phyloP scores from a whole-genome alignment of 2,329 filamentous ascomycete genomes.

The Oidium heveae region DNA sequence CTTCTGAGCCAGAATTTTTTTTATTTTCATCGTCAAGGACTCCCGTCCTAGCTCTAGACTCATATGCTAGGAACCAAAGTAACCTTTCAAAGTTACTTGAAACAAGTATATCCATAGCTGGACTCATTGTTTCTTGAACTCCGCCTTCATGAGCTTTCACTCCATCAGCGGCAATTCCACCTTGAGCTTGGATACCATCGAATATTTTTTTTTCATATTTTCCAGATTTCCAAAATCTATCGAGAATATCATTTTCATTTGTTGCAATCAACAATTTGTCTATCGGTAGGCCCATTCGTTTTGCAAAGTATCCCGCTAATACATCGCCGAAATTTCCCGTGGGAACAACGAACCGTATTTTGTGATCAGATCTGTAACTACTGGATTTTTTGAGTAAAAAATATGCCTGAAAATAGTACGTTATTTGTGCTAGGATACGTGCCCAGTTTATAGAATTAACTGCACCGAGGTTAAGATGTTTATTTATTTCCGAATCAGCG shows the following conservation, averaged over 20 bases:
- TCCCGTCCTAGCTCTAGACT: conserved; percentile 31
- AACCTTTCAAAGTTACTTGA: conserved; percentile 92
- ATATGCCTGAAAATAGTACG: conserved; percentile 92
- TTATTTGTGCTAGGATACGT: conserved; percentile 83
- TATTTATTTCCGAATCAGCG: conserved; percentile 62
- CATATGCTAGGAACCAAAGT: conserved; percentile 74
- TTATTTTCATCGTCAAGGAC: conserved; percentile 41
- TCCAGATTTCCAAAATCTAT: conserved; percentile 82
- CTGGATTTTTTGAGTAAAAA: conserved; percentile 46
- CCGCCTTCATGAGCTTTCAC: conserved; percentile 39
- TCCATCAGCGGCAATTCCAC: conserved; percentile 27
- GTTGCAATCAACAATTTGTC: conserved; percentile 83
- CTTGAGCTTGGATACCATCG: conserved; percentile 28
- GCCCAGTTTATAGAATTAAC: conserved; percentile 97
- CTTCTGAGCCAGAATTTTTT: conserved; percentile 48
- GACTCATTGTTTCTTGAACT: conserved; percentile 75
- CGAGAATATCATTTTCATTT: conserved; percentile 91
- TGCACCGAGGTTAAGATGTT: conserved; percentile 59
- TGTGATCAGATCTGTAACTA: conserved; percentile 36
- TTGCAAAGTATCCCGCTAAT: conserved; percentile 77
- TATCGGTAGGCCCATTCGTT: conserved; percentile 65
- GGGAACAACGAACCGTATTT: conserved; percentile 67
- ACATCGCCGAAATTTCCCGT: conserved; percentile 96
- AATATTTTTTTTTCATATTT: conserved; percentile 67
- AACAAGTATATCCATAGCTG: conserved; percentile 94